Evolutionary conservation across 345 rosid genomes (phyloP).

Genomic region (Streptanthus diversifolius): DNA sequence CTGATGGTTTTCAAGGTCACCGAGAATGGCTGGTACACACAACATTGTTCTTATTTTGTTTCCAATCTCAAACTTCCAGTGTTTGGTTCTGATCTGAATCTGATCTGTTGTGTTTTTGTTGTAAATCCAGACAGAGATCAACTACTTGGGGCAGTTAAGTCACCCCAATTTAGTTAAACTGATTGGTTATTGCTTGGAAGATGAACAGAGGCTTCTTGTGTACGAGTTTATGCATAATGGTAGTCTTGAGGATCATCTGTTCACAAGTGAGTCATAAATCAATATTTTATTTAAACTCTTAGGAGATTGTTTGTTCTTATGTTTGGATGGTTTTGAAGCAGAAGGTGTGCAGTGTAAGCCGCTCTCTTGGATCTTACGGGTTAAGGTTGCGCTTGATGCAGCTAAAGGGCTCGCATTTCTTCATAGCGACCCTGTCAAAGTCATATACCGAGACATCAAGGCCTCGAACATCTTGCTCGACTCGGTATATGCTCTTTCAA

Average conservation of each 20-base stretch:
- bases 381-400: slow-evolving; percentile 88
- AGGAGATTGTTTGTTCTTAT: slow-evolving; percentile 13
- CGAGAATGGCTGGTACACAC: slow-evolving; percentile 84
- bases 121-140: slow-evolving; percentile 69
- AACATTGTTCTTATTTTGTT: not conserved
- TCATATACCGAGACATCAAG: slow-evolving; percentile 88
- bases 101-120: slow-evolving; percentile 15
- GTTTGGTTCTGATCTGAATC: not conserved
- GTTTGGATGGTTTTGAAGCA: slow-evolving; percentile 30
- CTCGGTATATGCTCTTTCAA: slow-evolving; percentile 40
- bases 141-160: slow-evolving; percentile 72
- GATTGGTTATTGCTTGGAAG: slow-evolving; percentile 91
- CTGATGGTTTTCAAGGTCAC: slow-evolving; percentile 88
- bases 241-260: slow-evolving; percentile 90
- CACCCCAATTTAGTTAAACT: slow-evolving; percentile 85
- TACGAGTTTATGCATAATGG: slow-evolving; percentile 95
- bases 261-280: slow-evolving; percentile 54
- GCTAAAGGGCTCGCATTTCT: slow-evolving; percentile 94
- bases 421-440: slow-evolving; percentile 74
- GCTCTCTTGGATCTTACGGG: slow-evolving; percentile 76
- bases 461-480: slow-evolving; percentile 81
- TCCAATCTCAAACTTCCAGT: not conserved
- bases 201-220: slow-evolving; percentile 85
- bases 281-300: not conserved
- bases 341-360: slow-evolving; percentile 62